phyloP scores from a whole-genome alignment of 2,329 filamentous ascomycete species.

The Claviceps fusiformis region DNA sequence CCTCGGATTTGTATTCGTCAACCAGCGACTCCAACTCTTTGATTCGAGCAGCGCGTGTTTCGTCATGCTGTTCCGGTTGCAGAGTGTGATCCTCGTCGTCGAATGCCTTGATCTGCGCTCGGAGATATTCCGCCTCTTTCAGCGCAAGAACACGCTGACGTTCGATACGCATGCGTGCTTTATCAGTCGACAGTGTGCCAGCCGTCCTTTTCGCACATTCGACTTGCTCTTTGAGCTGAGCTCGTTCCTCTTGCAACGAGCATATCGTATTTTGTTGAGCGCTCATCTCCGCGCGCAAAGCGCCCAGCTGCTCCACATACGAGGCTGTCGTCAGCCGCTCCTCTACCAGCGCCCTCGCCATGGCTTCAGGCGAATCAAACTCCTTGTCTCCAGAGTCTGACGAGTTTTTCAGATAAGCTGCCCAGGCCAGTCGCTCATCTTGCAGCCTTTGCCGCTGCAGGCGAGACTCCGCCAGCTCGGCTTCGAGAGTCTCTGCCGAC shows the following conservation, averaged over 20 bases:
- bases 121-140: slow-evolving; percentile 88
- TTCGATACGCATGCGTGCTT: slow-evolving; percentile 63
- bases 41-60: slow-evolving; percentile 59
- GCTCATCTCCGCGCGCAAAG: slow-evolving; percentile 61
- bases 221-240: slow-evolving; percentile 50
- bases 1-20: slow-evolving; percentile 72
- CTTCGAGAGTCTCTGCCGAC: slow-evolving; percentile 57
- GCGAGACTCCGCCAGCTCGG: slow-evolving; percentile 64
- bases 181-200: slow-evolving; percentile 40
- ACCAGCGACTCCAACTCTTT: slow-evolving; percentile 74
- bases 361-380: slow-evolving; percentile 76
- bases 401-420: slow-evolving; percentile 65
- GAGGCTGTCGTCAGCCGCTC: slow-evolving; percentile 69
- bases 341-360: slow-evolving; percentile 72
- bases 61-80: slow-evolving; percentile 65
- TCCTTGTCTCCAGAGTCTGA: slow-evolving; percentile 48
- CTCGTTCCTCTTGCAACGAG: slow-evolving; percentile 56
- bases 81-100: slow-evolving; percentile 82
- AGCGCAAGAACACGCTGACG: slow-evolving; percentile 72
- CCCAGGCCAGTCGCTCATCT: slow-evolving; percentile 79
- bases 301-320: slow-evolving; percentile 68
- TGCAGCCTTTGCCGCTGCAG: slow-evolving; percentile 78
- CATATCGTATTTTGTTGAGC: slow-evolving; percentile 67
- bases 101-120: slow-evolving; percentile 79
- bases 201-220: slow-evolving; percentile 50